Evolutionary conservation across 2,329 filamentous ascomycete species (phyloP).

Genomic region (Ampelomyces quisqualis): DNA sequence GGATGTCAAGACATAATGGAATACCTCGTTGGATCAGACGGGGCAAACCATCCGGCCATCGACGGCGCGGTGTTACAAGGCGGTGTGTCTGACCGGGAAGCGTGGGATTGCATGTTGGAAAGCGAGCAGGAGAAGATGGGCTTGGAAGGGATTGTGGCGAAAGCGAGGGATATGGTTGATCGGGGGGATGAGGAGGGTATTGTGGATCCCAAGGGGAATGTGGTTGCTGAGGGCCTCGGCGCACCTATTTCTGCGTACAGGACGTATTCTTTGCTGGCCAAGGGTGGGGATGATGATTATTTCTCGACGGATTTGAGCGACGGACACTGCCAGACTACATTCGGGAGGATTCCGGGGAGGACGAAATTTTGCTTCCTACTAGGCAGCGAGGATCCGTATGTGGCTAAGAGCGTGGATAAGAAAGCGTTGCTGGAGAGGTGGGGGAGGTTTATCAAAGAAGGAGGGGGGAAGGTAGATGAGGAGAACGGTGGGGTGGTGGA

Average conservation of each 20-base stretch:
- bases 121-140: conserved; percentile 21
- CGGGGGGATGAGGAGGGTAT: conserved; percentile 57
- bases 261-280: conserved; percentile 59
- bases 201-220: conserved; percentile 48
- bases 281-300: conserved; percentile 76
- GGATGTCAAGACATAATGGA: conserved; percentile 68
- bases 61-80: conserved; percentile 80
- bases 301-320: conserved; percentile 78
- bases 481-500: conserved; percentile 51
- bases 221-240: conserved; percentile 29
- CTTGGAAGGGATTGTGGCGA: conserved; percentile 38
- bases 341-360: conserved; percentile 57
- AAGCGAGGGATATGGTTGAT: conserved; percentile 58
- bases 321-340: conserved; percentile 61
- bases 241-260: conserved; percentile 58
- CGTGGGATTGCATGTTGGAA: conserved; percentile 42
- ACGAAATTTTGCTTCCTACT: conserved; percentile 65
- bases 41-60: conserved; percentile 53
- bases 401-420: conserved; percentile 61
- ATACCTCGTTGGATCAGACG: conserved; percentile 52
- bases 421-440: conserved; percentile 59
- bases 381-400: conserved; percentile 66
- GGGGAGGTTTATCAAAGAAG: conserved; percentile 48
- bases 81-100: conserved; percentile 75
- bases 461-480: conserved; percentile 52